Conservation (phyloP, 2,329 filamentous ascomycete species). For the Boeremia exigua region DNA sequence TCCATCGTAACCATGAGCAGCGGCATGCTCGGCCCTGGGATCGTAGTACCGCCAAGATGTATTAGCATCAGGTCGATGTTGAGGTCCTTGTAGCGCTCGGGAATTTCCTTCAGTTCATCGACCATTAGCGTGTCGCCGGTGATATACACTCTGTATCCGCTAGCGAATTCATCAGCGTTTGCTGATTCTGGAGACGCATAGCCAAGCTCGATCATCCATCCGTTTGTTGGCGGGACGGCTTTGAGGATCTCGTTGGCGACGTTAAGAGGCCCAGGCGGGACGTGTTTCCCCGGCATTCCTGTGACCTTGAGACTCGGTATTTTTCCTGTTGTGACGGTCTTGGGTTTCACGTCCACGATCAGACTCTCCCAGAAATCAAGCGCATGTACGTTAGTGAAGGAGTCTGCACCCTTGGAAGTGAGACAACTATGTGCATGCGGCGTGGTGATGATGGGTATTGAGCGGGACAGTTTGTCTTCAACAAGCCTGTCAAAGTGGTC, state of each 20-base stretch:
- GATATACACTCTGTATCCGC: constrained; percentile 68
- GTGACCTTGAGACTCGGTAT: constrained; percentile 62
- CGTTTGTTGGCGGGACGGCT: constrained; percentile 68
- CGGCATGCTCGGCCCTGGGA: constrained; percentile 64
- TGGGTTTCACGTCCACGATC: constrained; percentile 52
- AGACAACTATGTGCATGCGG: constrained; percentile 65
- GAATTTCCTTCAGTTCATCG: constrained; percentile 67
- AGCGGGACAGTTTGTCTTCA: constrained; percentile 57
- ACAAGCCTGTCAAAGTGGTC: constrained; percentile 64
- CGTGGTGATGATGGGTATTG: constrained; percentile 68
- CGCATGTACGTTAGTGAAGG: constrained; percentile 61
- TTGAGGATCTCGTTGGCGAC: constrained; percentile 56
- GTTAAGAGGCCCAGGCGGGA: constrained; percentile 54
- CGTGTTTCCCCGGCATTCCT: constrained; percentile 70
- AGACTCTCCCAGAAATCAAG: constrained; percentile 64
- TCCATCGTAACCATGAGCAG: constrained; percentile 75
- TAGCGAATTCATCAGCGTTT: constrained; percentile 44
- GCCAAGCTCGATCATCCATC: constrained; percentile 70
- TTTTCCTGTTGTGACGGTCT: constrained; percentile 4
- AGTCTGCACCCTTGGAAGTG: constrained; percentile 53
- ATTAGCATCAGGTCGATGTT: constrained; percentile 71
- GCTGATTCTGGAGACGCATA: constrained; percentile 40
- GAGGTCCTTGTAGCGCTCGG: constrained; percentile 59
- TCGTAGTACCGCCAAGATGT: constrained; percentile 70
- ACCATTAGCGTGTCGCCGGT: constrained; percentile 70